Evolutionary conservation across 1,284 basidiomycete species (phyloP).

Genomic region (Sporisorium exsertum): DNA sequence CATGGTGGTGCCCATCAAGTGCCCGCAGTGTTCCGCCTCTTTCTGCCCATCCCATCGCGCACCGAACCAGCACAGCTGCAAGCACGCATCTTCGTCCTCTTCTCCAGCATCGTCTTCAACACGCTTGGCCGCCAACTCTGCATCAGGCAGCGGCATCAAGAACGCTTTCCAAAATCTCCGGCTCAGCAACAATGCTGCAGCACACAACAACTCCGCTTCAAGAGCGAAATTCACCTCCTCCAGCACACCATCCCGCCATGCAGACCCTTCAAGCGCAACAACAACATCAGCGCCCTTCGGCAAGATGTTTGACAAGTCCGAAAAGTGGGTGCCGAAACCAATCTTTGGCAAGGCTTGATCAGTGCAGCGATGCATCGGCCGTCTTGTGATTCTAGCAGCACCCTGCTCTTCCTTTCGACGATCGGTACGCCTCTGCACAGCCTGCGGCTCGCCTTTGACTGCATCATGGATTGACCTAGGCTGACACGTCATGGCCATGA

Average conservation of each 20-base stretch:
- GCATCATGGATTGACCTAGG: neutral
- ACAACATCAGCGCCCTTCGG: constrained; percentile 22
- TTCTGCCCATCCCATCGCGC: constrained; percentile 63
- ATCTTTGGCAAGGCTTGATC: constrained; percentile 57
- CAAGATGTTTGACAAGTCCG: constrained; percentile 55
- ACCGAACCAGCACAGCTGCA: constrained; percentile 55
- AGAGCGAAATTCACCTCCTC: neutral
- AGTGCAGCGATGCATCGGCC: constrained; percentile 5
- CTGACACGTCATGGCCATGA: neutral
- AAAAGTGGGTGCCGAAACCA: constrained; percentile 63
- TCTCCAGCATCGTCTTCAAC: constrained; percentile 29
- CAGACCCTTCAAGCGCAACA: constrained; percentile 6
- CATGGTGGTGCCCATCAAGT: constrained; percentile 62
- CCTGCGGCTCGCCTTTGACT: neutral
- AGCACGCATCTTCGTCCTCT: constrained; percentile 20
- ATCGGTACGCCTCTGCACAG: constrained; percentile 38
- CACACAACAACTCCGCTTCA: constrained; percentile 4
- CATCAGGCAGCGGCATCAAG: constrained; percentile 27
- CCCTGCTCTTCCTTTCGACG: constrained; percentile 11
- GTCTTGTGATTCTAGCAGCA: neutral
- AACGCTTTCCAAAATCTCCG: constrained; percentile 40
- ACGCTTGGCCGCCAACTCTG: constrained; percentile 4
- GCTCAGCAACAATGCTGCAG: constrained; percentile 20
- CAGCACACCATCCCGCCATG: neutral
- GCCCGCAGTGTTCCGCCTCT: constrained; percentile 42